phyloP scores from a whole-genome alignment of 768 basidiomycete species.

The Pisolithus microcarpus region DNA sequence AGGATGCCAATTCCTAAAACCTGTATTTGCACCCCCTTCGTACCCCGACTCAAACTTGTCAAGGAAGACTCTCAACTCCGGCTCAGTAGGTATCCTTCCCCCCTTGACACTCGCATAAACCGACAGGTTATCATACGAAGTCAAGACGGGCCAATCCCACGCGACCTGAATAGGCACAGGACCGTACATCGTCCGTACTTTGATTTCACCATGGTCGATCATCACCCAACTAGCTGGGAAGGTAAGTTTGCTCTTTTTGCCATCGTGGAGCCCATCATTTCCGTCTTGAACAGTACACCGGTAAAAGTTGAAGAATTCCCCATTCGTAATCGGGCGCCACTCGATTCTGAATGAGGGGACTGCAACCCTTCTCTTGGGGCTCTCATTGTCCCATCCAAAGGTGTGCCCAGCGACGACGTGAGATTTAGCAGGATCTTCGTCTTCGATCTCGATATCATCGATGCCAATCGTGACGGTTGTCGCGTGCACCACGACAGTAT shows the following conservation, averaged over 20 bases:
- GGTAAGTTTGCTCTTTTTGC: conserved; percentile 16
- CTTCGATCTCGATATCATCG: conserved; percentile 72
- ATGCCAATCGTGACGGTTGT: conserved; percentile 65
- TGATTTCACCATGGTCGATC: conserved; percentile 8
- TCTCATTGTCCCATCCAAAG: conserved; percentile 96
- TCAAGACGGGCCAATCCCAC: conserved; percentile 78
- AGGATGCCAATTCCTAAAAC: conserved; percentile 92
- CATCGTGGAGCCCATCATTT: conserved; percentile 39
- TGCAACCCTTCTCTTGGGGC: conserved; percentile 53
- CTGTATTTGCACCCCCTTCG: conserved; percentile 73
- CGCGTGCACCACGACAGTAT: conserved; percentile 53
- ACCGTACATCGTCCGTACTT: conserved; percentile 86
- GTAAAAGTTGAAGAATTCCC: conserved; percentile 73
- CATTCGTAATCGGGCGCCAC: conserved; percentile 84
- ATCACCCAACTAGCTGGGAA: conserved; percentile 24
- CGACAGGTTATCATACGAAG: conserved; percentile 71
- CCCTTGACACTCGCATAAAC: conserved; percentile 80
- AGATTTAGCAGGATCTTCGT: conserved; percentile 31
- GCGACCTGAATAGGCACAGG: conserved; percentile 73
- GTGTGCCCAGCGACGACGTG: conserved; percentile 48
- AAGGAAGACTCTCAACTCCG: conserved; percentile 76
- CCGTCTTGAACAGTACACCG: conserved; percentile 35
- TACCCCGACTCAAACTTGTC: conserved; percentile 69
- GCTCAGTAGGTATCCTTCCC: conserved; percentile 89
- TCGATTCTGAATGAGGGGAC: conserved; percentile 71